Evolutionary conservation across 164 flowering plant genomes (phyloP), one percentile per base, ranked within the genome.

Genomic region (Macadamia integrifolia): DNA sequence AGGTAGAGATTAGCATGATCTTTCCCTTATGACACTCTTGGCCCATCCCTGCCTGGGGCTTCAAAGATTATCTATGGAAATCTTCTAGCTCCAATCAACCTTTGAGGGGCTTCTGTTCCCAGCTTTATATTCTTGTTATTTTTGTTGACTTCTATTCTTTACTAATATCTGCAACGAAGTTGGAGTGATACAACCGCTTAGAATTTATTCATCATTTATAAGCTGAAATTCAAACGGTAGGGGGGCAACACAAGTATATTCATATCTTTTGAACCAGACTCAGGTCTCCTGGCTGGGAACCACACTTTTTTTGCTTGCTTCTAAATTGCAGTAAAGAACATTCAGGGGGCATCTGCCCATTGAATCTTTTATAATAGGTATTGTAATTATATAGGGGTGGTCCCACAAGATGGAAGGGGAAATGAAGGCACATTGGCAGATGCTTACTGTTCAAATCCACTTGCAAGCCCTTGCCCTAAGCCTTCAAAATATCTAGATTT

Each of bases 381-480:
- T 92, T 91, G 79, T 89, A 91, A 69, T 89, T 83, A 59, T 23
- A 23, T 23, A 23, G 23, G 23, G 23, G 23, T 23, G 23, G 23
- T 23, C 23, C 23, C 23, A 23, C 23, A 23, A 23, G 23, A 23
- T 23, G 23, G 23, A 23, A 23, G 23, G 75, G 43, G 78, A 56
- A 17, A 46, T 70, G 30, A 78, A 28, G 17, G 85, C 83, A 64
- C 95, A 92, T 49, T 75, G 76, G 8, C 31, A 40, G 12, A 80
- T 83, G 80, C 91, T 89, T 59, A 59, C 60, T 13, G 81, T 75
- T 9, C 88, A 88, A 52, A 76, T 14, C 86, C 85, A 92, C 64
- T 77, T 74, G 78, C 92, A 92, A 53, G 90, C 89, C 53, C 82
- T 77, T 66, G 91, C 67, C 64, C 77, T 71, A 56, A 86, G 87